phyloP scores from a whole-genome alignment of 345 rosid genomes.

The Melaleuca alternifolia region DNA sequence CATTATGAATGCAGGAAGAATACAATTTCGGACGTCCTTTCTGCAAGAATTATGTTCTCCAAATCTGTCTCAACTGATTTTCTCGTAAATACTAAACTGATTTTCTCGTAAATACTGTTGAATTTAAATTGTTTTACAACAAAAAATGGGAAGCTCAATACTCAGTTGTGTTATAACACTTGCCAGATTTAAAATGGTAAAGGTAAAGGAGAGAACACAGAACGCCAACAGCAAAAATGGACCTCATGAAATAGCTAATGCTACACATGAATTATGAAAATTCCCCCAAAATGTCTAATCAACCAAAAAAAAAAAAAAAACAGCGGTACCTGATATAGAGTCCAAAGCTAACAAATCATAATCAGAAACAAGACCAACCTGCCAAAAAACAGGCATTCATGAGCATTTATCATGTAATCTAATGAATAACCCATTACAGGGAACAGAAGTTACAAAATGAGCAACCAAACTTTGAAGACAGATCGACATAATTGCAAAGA shows the following conservation, averaged over 20 bases:
- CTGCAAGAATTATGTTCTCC: neutral
- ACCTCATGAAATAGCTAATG: neutral
- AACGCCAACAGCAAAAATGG: neutral
- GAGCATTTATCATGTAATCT: neutral
- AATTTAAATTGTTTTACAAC: neutral
- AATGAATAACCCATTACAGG: neutral
- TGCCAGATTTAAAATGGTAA: neutral
- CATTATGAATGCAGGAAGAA: neutral
- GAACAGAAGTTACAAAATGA: neutral
- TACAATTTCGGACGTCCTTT: neutral
- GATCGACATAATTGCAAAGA: neutral
- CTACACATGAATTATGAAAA: neutral
- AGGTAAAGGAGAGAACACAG: neutral
- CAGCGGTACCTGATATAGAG: slow-evolving; percentile 64
- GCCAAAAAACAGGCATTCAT: slow-evolving; percentile 15
- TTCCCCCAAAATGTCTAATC: neutral
- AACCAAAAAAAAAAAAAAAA: neutral
- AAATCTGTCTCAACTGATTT: neutral
- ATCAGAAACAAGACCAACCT: slow-evolving; percentile 98
- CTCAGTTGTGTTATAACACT: neutral
- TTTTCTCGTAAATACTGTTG: neutral
- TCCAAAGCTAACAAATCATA: slow-evolving; percentile 92
- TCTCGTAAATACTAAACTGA: neutral
- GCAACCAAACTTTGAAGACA: neutral
- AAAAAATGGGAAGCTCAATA: neutral